phyloP scores from a whole-genome alignment of 257 asterid genomes.

The Thymus mandschuricus region DNA sequence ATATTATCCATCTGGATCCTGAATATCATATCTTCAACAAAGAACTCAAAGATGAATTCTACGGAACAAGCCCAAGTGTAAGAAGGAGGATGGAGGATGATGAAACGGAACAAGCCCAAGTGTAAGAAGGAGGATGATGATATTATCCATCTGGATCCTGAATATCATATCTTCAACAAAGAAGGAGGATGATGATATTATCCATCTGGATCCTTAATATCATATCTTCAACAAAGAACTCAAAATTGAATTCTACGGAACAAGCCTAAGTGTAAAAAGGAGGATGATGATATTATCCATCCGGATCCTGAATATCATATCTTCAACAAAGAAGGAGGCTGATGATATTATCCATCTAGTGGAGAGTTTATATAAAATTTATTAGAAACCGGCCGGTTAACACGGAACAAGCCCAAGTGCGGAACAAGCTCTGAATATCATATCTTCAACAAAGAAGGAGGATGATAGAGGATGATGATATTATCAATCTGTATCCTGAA shows the following conservation, averaged over 20 bases:
- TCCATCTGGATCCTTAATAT: slow-evolving; percentile 18
- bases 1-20: neutral
- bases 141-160: too few species aligned
- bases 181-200: neutral
- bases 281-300: neutral
- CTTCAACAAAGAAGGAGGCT: too few species aligned
- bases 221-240: neutral
- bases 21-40: neutral
- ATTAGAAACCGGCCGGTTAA: too few species aligned
- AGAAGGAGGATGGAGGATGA: neutral
- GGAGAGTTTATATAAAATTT: too few species aligned
- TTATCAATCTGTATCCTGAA: too few species aligned
- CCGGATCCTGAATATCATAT: too few species aligned
- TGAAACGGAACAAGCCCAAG: slow-evolving; percentile 6
- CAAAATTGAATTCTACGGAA: neutral
- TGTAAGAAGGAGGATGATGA: slow-evolving; percentile 12
- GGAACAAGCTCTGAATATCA: too few species aligned
- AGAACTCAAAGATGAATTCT: neutral
- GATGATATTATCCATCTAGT: too few species aligned
- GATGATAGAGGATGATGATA: too few species aligned
- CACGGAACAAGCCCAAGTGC: too few species aligned
- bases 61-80: neutral
- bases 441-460: too few species aligned
- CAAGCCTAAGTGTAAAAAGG: slow-evolving; percentile 17
- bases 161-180: too few species aligned